Percentiles rank a stretch among this genome's conserved stretches.
phyloP scores from a whole-genome alignment of 495 filamentous ascomycete species.

The Podospora sp. region DNA sequence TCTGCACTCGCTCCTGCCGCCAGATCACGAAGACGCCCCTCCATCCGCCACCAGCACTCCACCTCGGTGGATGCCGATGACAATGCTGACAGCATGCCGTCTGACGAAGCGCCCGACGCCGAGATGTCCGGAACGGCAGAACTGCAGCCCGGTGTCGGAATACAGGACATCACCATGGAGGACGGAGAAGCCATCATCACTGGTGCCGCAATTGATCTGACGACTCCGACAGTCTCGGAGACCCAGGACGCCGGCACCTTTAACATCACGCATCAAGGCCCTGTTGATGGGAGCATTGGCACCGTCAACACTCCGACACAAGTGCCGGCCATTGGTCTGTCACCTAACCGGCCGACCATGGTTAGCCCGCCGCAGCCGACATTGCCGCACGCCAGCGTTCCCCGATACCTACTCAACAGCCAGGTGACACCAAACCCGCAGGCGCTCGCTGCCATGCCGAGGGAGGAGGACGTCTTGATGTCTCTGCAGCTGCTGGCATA shows the following conservation, averaged over 20 bases:
- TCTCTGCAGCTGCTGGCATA: constrained; percentile 97
- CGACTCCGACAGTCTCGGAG: constrained; percentile 78
- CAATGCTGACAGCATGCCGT: constrained; percentile 75
- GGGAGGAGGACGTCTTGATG: constrained; percentile 97
- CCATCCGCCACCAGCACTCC: constrained; percentile 85
- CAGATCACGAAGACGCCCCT: constrained; percentile 64
- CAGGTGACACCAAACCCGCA: constrained; percentile 64
- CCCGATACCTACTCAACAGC: constrained; percentile 75
- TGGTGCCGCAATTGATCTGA: constrained; percentile 70
- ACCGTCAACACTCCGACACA: constrained; percentile 54
- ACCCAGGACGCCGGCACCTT: constrained; percentile 85
- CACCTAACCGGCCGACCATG: constrained; percentile 72
- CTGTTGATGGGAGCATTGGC: constrained; percentile 85
- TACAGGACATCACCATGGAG: constrained; percentile 75
- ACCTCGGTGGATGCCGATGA: constrained; percentile 86
- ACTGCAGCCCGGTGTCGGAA: constrained; percentile 75
- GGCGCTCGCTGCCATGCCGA: constrained; percentile 83
- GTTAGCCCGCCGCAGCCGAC: constrained; percentile 72
- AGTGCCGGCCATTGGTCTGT: constrained; percentile 70
- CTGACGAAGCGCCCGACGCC: constrained; percentile 64
- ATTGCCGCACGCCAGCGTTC: constrained; percentile 63
- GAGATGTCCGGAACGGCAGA: constrained; percentile 75
- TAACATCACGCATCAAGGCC: constrained; percentile 90
- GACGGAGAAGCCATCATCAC: constrained; percentile 79
- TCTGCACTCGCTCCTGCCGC: constrained; percentile 48